Conservation (phyloP, 768 basidiomycete genomes). For the Russula compacta region DNA sequence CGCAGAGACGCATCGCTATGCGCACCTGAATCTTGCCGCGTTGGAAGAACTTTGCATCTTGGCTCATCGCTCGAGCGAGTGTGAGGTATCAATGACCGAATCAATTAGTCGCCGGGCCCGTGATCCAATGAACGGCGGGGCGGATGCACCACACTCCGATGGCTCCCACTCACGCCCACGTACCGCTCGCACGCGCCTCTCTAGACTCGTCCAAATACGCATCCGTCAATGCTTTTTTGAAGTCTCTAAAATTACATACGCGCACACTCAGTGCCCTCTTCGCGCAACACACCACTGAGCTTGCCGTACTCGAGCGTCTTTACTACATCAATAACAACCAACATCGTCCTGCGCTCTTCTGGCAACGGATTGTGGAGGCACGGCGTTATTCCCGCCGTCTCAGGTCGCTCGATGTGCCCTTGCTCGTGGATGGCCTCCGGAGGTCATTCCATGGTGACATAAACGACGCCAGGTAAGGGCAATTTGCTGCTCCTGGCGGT, state of each 20-base stretch:
- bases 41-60: constrained; percentile 89
- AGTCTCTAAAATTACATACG: constrained; percentile 46
- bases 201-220: constrained; percentile 25
- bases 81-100: background rate
- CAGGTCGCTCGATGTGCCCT: constrained; percentile 22
- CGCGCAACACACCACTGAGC: constrained; percentile 39
- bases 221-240: constrained; percentile 47
- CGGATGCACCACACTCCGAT: background rate
- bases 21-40: constrained; percentile 84
- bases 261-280: constrained; percentile 42
- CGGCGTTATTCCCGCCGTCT: constrained; percentile 40
- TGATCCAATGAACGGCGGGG: background rate
- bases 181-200: constrained; percentile 12
- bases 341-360: constrained; percentile 59
- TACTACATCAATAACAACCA: constrained; percentile 81
- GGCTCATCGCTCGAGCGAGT: constrained; percentile 33
- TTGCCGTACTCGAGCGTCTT: constrained; percentile 52
- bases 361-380: constrained; percentile 55
- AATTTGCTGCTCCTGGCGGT: background rate
- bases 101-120: background rate
- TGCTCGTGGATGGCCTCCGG: constrained; percentile 31
- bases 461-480: constrained; percentile 31
- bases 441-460: constrained; percentile 42
- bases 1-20: constrained; percentile 4
- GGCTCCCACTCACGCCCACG: background rate